Base-by-base conservation (phyloP, 2,329 filamentous ascomycete genomes). In the Massarina eburnea region DNA sequence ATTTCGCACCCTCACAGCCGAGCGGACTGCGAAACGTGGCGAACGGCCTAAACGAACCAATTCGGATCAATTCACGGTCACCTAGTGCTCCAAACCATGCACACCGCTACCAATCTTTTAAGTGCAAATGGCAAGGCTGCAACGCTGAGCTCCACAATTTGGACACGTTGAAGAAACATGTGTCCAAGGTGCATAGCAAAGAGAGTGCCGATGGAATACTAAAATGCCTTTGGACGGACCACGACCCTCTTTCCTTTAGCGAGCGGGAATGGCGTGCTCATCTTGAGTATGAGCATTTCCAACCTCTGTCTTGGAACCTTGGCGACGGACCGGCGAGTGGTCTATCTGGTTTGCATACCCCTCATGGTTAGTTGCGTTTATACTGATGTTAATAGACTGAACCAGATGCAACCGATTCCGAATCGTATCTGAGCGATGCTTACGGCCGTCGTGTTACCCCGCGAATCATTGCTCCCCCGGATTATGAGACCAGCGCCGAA, bases 121-220 rank as follows among this genome's bases (percentile, higher is more conserved):
- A 73, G 43, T 87, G 84, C 64, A 63, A 71, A 33, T 86, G 83
- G 83, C 66, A 75, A 41, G 64, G 68, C 1, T 87, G 84, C 59
- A 64, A 66, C 3, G 76, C 79, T 0, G 75, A 83, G 51, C 68
- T 86, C 4, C 83, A 86, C 63, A 86, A 85, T 53, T 63, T 85
- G 12, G 76, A 78, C 8, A 80, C 78, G 0, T 67, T 86, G 5
- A 76, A 77, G 49, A 80, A 79, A 46, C 84, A 87, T 60, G 65
- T 84, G 5, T 60, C 73, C 41, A 84, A 82, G 55, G 64, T 79
- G 3, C 83, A 86, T 55, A 66, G 71, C 18, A 67, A 66, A 34
- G 52, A 62, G 19, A 68, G 63, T 10, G 39, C 45, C 3, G 57
- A 62, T 10, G 68, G 71, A 19, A 64, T 66, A 17, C 68, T 71